phyloP scores from a whole-genome alignment of 1,139 yeast species.

The Blastobotrys arbuscula region DNA sequence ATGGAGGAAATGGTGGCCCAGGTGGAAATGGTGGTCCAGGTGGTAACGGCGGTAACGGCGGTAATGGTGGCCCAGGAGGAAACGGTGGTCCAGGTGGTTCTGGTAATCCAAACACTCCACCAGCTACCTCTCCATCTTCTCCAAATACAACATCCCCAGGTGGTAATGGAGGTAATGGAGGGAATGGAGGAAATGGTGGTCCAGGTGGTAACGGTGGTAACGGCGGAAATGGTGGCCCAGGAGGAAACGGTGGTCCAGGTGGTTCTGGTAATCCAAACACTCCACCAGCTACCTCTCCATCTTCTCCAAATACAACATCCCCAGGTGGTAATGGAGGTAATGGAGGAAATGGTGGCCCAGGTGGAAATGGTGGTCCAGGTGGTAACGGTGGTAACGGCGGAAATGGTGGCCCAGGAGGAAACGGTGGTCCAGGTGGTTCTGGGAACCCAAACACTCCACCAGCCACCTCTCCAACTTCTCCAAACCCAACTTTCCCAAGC shows the following conservation, averaged over 20 bases:
- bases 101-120: constrained; percentile 1
- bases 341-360: constrained; percentile 3
- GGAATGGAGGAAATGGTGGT: background rate
- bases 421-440: constrained; percentile 4
- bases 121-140: too few relatives aligned
- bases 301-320: background rate
- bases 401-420: constrained; percentile 1
- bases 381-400: constrained; percentile 1
- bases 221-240: constrained; percentile 3
- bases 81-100: constrained; percentile 1
- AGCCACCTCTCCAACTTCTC: too few relatives aligned
- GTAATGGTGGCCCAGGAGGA: constrained; percentile 8
- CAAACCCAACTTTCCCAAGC: background rate
- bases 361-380: constrained; percentile 1
- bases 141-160: too few relatives aligned
- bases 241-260: too few relatives aligned
- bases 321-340: constrained; percentile 4
- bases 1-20: constrained; percentile 3
- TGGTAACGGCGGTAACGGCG: constrained; percentile 4
- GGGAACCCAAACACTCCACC: too few relatives aligned
- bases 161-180: background rate
- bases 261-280: too few relatives aligned
- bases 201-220: constrained; percentile 10
- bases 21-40: constrained; percentile 5
- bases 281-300: background rate